Conservation (phyloP, 495 filamentous ascomycete genomes). For the Pseudoneurospora amorphoporcata region DNA sequence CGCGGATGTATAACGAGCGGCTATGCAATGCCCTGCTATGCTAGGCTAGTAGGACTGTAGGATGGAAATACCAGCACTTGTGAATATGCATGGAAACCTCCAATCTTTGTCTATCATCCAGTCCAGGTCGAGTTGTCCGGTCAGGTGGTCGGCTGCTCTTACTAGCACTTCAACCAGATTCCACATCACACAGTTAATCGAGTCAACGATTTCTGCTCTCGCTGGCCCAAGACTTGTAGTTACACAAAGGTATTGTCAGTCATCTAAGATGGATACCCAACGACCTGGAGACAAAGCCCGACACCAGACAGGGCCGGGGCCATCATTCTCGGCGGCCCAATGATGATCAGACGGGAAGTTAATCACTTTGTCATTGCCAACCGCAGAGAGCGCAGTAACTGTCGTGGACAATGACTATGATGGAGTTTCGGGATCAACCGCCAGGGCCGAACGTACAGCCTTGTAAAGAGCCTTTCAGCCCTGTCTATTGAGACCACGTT, state of each 20-base stretch:
- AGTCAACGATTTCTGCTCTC: neutral
- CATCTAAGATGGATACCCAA: neutral
- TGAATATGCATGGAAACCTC: neutral
- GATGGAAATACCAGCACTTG: neutral
- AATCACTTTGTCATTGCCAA: neutral
- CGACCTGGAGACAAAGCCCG: neutral
- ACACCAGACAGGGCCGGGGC: neutral
- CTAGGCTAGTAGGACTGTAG: neutral
- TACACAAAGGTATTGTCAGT: neutral
- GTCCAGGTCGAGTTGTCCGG: too few species aligned
- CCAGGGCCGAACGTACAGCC: neutral
- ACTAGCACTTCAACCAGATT: neutral
- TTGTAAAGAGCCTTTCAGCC: neutral
- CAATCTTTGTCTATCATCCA: neutral
- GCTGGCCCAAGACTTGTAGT: neutral
- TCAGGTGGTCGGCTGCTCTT: neutral
- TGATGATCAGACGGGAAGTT: neutral
- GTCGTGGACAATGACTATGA: neutral
- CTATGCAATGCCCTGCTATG: neutral
- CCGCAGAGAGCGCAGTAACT: neutral
- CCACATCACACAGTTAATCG: neutral
- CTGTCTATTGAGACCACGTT: neutral
- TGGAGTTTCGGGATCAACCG: neutral
- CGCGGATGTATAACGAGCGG: neutral
- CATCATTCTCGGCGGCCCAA: neutral